Conservation (phyloP, 371 early-diverging fungal species). For the Apophysomyces elegans region DNA sequence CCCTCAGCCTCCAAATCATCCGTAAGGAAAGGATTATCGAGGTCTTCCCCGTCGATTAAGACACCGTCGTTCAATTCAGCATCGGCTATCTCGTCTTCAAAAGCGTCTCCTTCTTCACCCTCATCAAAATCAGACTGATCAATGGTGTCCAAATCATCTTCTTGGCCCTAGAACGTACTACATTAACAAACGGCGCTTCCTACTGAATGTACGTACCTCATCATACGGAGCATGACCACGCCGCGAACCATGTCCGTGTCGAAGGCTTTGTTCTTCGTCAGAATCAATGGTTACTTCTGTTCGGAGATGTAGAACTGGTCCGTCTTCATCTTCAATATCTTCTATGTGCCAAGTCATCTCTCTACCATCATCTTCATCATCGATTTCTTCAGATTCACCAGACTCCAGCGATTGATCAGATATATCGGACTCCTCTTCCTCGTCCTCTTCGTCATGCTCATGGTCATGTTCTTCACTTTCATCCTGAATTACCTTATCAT, state of each 20-base stretch:
- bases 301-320: slow-evolving; percentile 48
- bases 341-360: slow-evolving; percentile 57
- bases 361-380: slow-evolving; percentile 50
- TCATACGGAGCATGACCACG: slow-evolving; percentile 36
- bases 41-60: slow-evolving; percentile 59
- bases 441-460: slow-evolving; percentile 45
- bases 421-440: slow-evolving; percentile 42
- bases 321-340: slow-evolving; percentile 62
- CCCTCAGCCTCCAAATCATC: slow-evolving; percentile 36
- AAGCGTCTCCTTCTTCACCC: slow-evolving; percentile 51
- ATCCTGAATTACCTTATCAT: slow-evolving; percentile 21
- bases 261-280: slow-evolving; percentile 37
- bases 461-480: slow-evolving; percentile 46
- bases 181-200: background rate
- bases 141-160: slow-evolving; percentile 48
- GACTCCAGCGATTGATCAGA: slow-evolving; percentile 24
- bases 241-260: slow-evolving; percentile 1
- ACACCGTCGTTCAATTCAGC: slow-evolving; percentile 50
- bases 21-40: slow-evolving; percentile 61
- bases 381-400: slow-evolving; percentile 57
- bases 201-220: slow-evolving; percentile 28
- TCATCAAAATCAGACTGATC: slow-evolving; percentile 59
- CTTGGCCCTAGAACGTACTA: slow-evolving; percentile 24
- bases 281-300: slow-evolving; percentile 46
- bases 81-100: slow-evolving; percentile 50